phyloP scores from a whole-genome alignment of 352 stramenopile genomes.

The Globisporangium uncinulatum region DNA sequence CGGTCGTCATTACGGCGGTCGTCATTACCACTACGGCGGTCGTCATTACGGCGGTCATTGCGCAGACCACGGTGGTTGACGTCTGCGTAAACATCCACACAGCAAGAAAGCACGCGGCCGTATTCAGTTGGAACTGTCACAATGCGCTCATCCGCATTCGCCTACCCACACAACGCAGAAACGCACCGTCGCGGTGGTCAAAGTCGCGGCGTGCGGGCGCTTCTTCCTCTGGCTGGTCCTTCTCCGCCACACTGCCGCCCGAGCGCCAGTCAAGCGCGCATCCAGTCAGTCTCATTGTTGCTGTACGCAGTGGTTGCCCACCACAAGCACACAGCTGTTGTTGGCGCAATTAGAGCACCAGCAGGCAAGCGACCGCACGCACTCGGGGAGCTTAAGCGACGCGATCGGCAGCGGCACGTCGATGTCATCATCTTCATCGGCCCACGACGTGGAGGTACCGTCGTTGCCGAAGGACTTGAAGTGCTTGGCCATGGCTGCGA shows the following conservation, averaged over 20 bases:
- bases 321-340: not conserved
- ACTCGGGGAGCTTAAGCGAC: constrained; percentile 40
- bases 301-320: not conserved
- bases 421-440: constrained; percentile 65
- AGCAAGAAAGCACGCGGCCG: no score
- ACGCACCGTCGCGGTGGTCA: constrained; percentile 1
- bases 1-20: constrained; percentile 15
- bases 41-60: constrained; percentile 13
- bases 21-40: constrained; percentile 24
- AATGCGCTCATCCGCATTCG: no score
- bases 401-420: constrained; percentile 45
- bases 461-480: constrained; percentile 38
- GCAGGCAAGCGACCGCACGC: constrained; percentile 5
- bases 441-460: constrained; percentile 51
- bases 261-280: not conserved
- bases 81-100: constrained; percentile 10
- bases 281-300: not conserved
- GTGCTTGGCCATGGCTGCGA: constrained; percentile 45
- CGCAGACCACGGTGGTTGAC: constrained; percentile 23
- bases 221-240: constrained; percentile 16
- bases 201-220: constrained; percentile 20
- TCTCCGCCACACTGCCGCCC: constrained; percentile 22
- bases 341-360: not conserved
- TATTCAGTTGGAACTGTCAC: no score
- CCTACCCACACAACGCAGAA: no score